Percentiles rank a stretch among this genome's conserved stretches.
These are phyloP conservation scores for Spongiforma sp. DNA, from an alignment of 1,284 basidiomycete species.

Conservation along the genomic window DNA sequence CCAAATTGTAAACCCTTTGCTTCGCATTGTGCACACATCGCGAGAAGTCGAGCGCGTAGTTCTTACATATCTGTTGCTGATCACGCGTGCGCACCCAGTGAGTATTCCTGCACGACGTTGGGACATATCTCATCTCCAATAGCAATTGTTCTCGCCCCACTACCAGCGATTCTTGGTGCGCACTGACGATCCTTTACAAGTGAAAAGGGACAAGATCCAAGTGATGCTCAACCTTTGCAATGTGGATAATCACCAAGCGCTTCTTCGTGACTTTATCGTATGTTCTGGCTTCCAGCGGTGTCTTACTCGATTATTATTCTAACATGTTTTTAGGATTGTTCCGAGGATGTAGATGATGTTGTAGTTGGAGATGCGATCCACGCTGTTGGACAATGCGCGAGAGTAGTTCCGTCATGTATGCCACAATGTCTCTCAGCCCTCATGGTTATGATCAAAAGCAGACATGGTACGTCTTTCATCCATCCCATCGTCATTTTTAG, in stretches of 20 bases:
- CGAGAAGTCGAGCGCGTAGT: conserved; percentile 76
- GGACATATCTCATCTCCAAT: conserved; percentile 5
- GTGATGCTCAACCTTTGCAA: conserved; percentile 70
- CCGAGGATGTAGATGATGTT: conserved; percentile 71
- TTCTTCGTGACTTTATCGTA: conserved; percentile 85
- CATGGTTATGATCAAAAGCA: conserved; percentile 78
- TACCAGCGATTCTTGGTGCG: conserved; percentile 74
- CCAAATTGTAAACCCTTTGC: conserved; percentile 67
- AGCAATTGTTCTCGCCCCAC: conserved; percentile 66
- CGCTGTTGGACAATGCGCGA: conserved; percentile 81
- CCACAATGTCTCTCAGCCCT: conserved; percentile 77
- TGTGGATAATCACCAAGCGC: conserved; percentile 67
- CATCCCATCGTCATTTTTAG: neutral
- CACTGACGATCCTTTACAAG: conserved; percentile 63
- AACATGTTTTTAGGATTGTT: conserved; percentile 72
- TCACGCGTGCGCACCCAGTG: conserved; percentile 69
- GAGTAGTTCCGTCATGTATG: conserved; percentile 66
- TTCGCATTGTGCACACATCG: conserved; percentile 68
- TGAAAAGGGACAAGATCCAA: conserved; percentile 77
- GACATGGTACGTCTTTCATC: conserved; percentile 56
- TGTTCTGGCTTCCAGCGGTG: conserved; percentile 34
- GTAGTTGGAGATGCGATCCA: conserved; percentile 76
- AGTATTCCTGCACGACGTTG: conserved; percentile 32
- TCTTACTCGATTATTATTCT: no score
- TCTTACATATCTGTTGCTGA: conserved; percentile 70